These are phyloP conservation scores for Stemphylium lycopersici DNA, from an alignment of 2,329 filamentous ascomycete genomes.

Conservation along the genomic window DNA sequence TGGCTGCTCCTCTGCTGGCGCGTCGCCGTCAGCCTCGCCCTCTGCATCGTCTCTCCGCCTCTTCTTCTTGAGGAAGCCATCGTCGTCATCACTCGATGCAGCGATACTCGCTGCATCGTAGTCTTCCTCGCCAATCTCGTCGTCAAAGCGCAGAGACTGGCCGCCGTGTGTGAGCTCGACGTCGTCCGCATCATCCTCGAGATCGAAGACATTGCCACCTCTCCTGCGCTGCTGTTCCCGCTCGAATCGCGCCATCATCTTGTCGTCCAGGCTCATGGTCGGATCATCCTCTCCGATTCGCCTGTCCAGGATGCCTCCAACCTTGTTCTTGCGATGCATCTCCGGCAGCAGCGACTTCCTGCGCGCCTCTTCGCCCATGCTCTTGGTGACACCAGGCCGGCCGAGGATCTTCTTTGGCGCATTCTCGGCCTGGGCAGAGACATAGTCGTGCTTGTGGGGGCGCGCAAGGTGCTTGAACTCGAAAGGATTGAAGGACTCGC, in stretches of 20 bases:
- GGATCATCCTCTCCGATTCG: slow-evolving; percentile 96
- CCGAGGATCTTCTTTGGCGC: slow-evolving; percentile 66
- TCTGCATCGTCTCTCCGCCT: slow-evolving; percentile 56
- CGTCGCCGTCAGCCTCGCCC: slow-evolving; percentile 46
- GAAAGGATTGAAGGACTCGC: slow-evolving; percentile 97
- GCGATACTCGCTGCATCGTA: slow-evolving; percentile 79
- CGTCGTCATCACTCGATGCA: slow-evolving; percentile 51
- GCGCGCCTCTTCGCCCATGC: slow-evolving; percentile 84
- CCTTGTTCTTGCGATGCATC: slow-evolving; percentile 86
- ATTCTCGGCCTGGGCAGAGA: slow-evolving; percentile 63
- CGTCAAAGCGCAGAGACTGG: slow-evolving; percentile 70
- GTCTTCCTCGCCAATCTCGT: slow-evolving; percentile 65
- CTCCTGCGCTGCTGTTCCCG: slow-evolving; percentile 83
- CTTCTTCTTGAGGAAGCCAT: slow-evolving; percentile 50
- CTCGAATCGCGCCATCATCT: slow-evolving; percentile 88
- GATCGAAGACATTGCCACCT: slow-evolving; percentile 82
- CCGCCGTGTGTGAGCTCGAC: slow-evolving; percentile 84
- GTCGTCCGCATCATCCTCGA: slow-evolving; percentile 79
- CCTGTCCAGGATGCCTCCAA: slow-evolving; percentile 89
- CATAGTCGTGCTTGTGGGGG: slow-evolving; percentile 84
- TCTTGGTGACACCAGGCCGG: slow-evolving; percentile 83
- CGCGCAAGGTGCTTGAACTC: slow-evolving; percentile 83
- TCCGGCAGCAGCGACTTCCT: slow-evolving; percentile 85
- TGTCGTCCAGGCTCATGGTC: slow-evolving; percentile 90
- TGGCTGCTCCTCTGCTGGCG: slow-evolving; percentile 62